Conservation (phyloP, 2,329 filamentous ascomycete genomes). For the Sclerotinia borealis region DNA sequence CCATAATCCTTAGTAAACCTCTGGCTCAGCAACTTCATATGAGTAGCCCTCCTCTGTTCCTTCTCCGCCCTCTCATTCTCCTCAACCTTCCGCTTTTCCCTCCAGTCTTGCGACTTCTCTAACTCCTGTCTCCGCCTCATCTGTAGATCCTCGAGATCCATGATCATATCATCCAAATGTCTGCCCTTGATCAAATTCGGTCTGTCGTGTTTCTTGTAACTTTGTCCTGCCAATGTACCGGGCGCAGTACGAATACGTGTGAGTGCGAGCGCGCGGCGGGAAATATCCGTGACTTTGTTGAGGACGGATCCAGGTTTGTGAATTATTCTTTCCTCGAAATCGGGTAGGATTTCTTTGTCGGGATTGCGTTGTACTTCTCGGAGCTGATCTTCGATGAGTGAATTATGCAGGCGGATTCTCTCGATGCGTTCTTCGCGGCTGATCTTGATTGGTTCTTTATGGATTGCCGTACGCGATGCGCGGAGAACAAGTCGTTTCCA, state of each 20-base stretch:
- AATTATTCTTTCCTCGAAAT: neutral
- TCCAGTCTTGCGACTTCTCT: neutral
- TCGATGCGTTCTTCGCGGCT: neutral
- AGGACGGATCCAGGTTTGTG: neutral
- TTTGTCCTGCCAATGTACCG: neutral
- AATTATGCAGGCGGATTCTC: neutral
- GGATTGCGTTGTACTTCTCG: neutral
- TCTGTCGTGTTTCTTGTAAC: neutral
- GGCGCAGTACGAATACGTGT: slow-evolving; percentile 3
- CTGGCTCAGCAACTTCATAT: neutral
- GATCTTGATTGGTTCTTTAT: neutral
- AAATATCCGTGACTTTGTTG: neutral
- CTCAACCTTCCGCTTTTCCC: too few relatives aligned
- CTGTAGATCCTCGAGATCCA: slow-evolving; percentile 6
- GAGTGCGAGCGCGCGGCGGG: neutral
- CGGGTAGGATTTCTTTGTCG: neutral
- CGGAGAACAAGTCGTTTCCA: slow-evolving; percentile 6
- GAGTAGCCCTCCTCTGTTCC: neutral
- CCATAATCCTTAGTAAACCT: neutral
- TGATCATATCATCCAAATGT: neutral
- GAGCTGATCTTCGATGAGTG: neutral
- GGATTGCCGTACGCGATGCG: neutral
- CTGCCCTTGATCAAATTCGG: neutral
- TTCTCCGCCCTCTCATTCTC: neutral
- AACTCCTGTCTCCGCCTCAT: neutral